Conservation (phyloP, 345 rosid genomes). For the Lepidium africanum region DNA sequence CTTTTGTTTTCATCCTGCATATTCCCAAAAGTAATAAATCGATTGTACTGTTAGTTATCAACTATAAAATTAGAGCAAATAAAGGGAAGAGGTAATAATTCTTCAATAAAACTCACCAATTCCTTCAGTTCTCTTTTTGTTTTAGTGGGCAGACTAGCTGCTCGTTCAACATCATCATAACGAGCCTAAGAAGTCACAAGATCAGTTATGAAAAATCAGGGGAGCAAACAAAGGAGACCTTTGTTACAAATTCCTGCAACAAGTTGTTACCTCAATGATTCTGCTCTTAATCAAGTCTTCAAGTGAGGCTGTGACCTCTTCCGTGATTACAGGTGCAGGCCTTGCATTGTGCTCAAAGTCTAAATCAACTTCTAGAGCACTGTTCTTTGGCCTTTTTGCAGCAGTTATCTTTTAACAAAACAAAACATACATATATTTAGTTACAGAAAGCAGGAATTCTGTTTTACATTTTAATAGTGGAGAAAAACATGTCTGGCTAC, state of each 20-base stretch:
- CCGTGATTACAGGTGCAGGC: slow-evolving; percentile 93
- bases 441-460: neutral
- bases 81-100: neutral
- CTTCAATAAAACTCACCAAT: slow-evolving; percentile 39
- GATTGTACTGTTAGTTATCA: neutral
- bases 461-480: neutral
- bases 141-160: slow-evolving; percentile 45
- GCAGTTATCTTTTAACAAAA: slow-evolving; percentile 62
- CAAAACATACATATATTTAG: neutral
- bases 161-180: slow-evolving; percentile 63
- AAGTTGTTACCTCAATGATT: slow-evolving; percentile 50
- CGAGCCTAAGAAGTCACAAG: slow-evolving; percentile 38
- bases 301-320: slow-evolving; percentile 79
- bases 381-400: slow-evolving; percentile 77
- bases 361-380: slow-evolving; percentile 92
- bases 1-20: slow-evolving; percentile 91
- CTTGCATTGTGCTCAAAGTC: slow-evolving; percentile 94
- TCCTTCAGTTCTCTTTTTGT: slow-evolving; percentile 65
- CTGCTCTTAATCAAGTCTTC: slow-evolving; percentile 82
- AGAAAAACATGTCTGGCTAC: slow-evolving; percentile 28
- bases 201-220: neutral
- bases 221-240: neutral
- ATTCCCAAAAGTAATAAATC: neutral
- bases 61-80: neutral
- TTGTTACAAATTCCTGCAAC: neutral